Evolutionary conservation across 1,139 yeast genomes (phyloP), one percentile per base, ranked within the genome.

Genomic region (Candida gigantensis): DNA sequence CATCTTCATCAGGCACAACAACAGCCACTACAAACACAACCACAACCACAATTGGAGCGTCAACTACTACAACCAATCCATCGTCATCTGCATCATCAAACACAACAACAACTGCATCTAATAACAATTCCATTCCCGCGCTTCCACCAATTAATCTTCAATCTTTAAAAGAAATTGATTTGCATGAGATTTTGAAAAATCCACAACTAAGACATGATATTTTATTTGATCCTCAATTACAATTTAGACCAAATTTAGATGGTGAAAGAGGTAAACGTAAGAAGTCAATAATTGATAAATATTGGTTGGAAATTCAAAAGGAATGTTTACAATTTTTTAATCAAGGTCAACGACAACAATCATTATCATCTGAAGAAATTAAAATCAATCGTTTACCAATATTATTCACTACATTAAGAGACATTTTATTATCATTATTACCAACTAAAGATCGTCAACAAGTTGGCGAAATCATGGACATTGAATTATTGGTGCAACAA

Each of bases 151-250:
- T 89, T 40, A 88, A 87, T 58, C 67, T 87, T 39, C 92, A 84
- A 53, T 81, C 89, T 28, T 71, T 90, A 49, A 79, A 84, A 49
- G 96, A 89, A 58, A 86, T 90, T 42, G 97, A 90, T 54, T 65
- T 90, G 37, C 87, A 85, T 45, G 96, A 89, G 55, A 89, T 92
- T 39, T 72, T 90, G 51, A 86, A 86, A 56, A 90, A 90, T 60
- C 96, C 96, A 6, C 96, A 88, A 60, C 70, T 90, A 41, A 77
- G 97, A 45, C 97, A 90, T 58, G 97, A 90, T 56, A 87, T 90
- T 41, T 73, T 88, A 18, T 90, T 90, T 57, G 97, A 90, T 62
- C 95, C 97, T 12, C 88, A 86, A 55, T 72, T 90, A 42, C 96
- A 89, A 66, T 89, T 89, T 60, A 74, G 96, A 50, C 96, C 97